Conservation (phyloP, 176 grass and related monocot species). For the Panicum miliaceum region DNA sequence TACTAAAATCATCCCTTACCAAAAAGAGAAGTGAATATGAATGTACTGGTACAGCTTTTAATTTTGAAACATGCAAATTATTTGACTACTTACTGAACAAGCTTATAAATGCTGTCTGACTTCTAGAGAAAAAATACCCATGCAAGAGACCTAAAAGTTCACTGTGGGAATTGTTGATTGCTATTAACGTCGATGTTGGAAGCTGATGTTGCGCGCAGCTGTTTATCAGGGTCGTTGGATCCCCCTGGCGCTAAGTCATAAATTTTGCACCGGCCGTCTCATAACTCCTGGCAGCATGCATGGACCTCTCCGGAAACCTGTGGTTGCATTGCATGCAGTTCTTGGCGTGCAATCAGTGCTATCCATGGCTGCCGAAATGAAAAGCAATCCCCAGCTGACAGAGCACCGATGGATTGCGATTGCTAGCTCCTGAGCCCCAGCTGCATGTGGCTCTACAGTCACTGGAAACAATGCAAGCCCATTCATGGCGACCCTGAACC, state of each 20-base stretch:
- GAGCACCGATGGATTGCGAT: neutral
- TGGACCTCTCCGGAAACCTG: neutral
- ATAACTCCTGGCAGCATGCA: neutral
- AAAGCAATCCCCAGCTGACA: neutral
- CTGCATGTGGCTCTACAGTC: constrained; percentile 24
- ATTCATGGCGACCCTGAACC: constrained; percentile 4
- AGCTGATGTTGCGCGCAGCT: neutral
- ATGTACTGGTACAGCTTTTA: too few species aligned
- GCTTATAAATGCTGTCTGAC: neutral
- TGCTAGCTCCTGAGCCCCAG: neutral
- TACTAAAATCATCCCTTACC: too few species aligned
- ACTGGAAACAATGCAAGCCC: neutral
- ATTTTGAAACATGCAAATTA: too few species aligned
- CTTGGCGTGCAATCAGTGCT: neutral
- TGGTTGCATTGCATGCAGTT: neutral
- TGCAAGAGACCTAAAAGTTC: neutral
- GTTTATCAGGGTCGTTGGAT: neutral
- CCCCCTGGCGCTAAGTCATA: neutral
- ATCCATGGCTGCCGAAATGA: neutral
- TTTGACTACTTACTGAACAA: neutral
- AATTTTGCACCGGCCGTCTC: neutral
- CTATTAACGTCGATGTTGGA: neutral
- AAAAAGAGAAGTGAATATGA: too few species aligned
- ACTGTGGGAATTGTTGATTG: neutral
- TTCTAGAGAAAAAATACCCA: neutral